These are phyloP conservation scores for Penicillium psychrofluorescens DNA, from an alignment of 495 filamentous ascomycete genomes.

Conservation along the genomic window DNA sequence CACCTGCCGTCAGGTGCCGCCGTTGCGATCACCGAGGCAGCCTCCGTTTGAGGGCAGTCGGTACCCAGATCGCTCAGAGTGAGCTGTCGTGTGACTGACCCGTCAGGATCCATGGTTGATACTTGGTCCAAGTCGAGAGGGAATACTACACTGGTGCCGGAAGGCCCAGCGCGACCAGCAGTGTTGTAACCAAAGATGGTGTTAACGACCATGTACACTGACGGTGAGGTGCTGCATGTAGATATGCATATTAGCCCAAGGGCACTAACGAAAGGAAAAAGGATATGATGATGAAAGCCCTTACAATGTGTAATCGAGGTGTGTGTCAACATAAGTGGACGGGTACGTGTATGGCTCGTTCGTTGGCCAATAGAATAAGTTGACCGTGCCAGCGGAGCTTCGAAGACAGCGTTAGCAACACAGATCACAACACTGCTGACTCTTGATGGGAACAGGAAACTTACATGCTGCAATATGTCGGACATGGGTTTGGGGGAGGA, in stretches of 20 bases:
- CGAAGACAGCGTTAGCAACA: constrained; percentile 1
- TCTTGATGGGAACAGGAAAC: neutral
- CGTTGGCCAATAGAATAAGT: constrained; percentile 17
- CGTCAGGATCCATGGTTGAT: constrained; percentile 6
- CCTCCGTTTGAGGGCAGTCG: constrained; percentile 12
- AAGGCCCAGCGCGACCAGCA: constrained; percentile 10
- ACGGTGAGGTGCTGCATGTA: constrained; percentile 11
- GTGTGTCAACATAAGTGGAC: constrained; percentile 9
- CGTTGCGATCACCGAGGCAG: constrained; percentile 7
- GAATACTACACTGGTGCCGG: constrained; percentile 12
- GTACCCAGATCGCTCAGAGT: constrained; percentile 12
- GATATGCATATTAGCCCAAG: neutral
- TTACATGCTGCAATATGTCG: constrained; percentile 13
- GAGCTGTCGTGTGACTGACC: constrained; percentile 9
- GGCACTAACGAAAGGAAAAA: neutral
- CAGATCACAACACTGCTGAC: neutral
- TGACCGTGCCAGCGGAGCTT: constrained; percentile 14
- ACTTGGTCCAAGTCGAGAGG: constrained; percentile 11
- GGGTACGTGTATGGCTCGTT: constrained; percentile 8
- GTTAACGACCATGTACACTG: constrained; percentile 15
- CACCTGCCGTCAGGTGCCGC: constrained; percentile 6
- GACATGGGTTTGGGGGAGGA: constrained; percentile 5
- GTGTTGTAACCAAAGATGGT: constrained; percentile 13
- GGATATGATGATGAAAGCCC: neutral
- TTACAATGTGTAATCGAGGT: constrained; percentile 14